Evolutionary conservation across 306 rosid species (phyloP).

Genomic region (Cucumis cinereus): DNA sequence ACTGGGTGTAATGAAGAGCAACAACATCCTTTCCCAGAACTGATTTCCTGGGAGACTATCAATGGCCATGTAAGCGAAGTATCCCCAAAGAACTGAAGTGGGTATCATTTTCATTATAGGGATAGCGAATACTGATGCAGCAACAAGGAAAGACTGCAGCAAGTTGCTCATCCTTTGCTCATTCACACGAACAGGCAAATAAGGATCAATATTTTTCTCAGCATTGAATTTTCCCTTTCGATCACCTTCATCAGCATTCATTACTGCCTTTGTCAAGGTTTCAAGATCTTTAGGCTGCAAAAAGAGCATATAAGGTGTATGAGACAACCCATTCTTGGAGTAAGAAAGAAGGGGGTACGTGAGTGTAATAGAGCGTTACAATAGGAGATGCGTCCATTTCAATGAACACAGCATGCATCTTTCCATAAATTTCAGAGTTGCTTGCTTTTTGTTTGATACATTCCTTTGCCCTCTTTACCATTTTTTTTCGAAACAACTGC

Average conservation of each 20-base stretch:
- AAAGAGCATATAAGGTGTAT: neutral
- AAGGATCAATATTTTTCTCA: constrained; percentile 30
- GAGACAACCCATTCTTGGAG: neutral
- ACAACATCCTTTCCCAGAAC: constrained; percentile 32
- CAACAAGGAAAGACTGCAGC: constrained; percentile 34
- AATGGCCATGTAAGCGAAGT: constrained; percentile 40
- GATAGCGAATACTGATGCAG: constrained; percentile 8
- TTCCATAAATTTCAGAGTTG: constrained; percentile 52
- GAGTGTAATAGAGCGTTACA: constrained; percentile 21
- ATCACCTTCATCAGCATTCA: constrained; percentile 20
- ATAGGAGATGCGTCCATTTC: constrained; percentile 68
- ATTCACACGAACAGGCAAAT: constrained; percentile 36
- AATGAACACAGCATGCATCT: constrained; percentile 54
- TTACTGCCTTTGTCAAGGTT: constrained; percentile 27
- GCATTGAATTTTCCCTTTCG: constrained; percentile 30
- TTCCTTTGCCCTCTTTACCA: constrained; percentile 82
- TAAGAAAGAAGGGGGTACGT: neutral
- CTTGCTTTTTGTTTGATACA: constrained; percentile 26
- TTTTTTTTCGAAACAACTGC: constrained; percentile 50
- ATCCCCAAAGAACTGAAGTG: constrained; percentile 41
- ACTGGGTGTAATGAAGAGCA: constrained; percentile 26
- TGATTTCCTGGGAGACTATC: constrained; percentile 43
- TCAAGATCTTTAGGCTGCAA: constrained; percentile 30
- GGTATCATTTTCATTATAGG: constrained; percentile 24
- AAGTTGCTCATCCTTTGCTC: constrained; percentile 39